A percentile compares a stretch with the other conserved stretches of the same genome.
Evolutionary conservation across 306 rosid genomes (phyloP).

Genomic region (Lablab purpureus): DNA sequence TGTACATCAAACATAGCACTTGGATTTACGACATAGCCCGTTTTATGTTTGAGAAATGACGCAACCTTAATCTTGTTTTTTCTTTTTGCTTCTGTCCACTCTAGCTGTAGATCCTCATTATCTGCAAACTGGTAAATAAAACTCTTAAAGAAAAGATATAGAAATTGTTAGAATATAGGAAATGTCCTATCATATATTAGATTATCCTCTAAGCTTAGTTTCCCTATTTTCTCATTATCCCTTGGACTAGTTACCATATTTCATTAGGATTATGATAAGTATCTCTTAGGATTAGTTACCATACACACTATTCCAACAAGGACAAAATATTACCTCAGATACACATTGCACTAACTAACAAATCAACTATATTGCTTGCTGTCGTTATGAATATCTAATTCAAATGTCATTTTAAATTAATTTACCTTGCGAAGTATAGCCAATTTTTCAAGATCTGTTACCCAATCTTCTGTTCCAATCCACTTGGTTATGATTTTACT

Average conservation of each 20-base stretch:
- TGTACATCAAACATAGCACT: constrained; percentile 94
- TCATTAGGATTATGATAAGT: not conserved
- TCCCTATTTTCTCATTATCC: not conserved
- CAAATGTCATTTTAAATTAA: constrained; percentile 17
- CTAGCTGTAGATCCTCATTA: constrained; percentile 78
- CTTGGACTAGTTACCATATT: not conserved
- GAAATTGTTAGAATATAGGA: not conserved
- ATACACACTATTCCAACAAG: not conserved
- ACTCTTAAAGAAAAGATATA: not conserved
- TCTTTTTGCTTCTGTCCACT: constrained; percentile 84
- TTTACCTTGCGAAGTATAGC: constrained; percentile 58
- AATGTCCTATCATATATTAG: not conserved
- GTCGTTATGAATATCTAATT: constrained; percentile 27
- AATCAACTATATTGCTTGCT: constrained; percentile 31
- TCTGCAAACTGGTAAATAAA: constrained; percentile 71
- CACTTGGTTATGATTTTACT: constrained; percentile 77
- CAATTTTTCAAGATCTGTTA: constrained; percentile 55
- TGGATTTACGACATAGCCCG: constrained; percentile 85
- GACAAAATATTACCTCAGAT: constrained; percentile 24
- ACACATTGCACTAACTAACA: constrained; percentile 2
- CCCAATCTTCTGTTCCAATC: constrained; percentile 87
- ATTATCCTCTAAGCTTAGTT: not conserved
- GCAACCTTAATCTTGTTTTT: constrained; percentile 83
- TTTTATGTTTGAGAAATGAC: constrained; percentile 76
- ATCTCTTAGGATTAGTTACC: not conserved